Evolutionary conservation across 1,139 yeast genomes (phyloP).

Genomic region (Nakaseomyces uthaithaninus): DNA sequence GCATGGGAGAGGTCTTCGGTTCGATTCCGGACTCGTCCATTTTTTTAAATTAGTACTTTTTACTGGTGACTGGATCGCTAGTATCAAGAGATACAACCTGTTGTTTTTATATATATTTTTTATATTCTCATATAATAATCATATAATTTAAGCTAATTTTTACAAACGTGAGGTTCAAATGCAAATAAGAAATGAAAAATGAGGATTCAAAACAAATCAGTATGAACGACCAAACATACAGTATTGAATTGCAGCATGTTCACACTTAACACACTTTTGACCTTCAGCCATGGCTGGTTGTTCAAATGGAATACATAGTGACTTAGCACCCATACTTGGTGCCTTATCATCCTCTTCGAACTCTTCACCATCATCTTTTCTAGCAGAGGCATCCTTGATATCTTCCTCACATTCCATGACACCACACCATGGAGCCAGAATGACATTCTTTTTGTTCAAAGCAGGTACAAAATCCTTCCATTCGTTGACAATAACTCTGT

Average conservation of each 20-base stretch:
- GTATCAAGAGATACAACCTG: not conserved
- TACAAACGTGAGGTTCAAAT: conserved; percentile 3
- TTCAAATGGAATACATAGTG: conserved; percentile 90
- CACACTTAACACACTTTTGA: conserved; percentile 85
- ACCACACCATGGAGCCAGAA: conserved; percentile 97
- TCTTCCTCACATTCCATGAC: conserved; percentile 90
- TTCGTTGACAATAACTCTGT: conserved; percentile 68
- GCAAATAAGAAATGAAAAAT: not conserved
- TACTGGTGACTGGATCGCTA: not conserved
- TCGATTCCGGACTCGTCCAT: conserved; percentile 87
- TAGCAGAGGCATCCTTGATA: conserved; percentile 86
- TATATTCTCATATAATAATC: not conserved
- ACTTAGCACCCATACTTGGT: conserved; percentile 99
- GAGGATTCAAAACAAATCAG: conserved; percentile 30
- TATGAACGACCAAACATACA: conserved; percentile 97
- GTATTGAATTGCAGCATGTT: conserved; percentile 61
- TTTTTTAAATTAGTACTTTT: conserved; percentile 14
- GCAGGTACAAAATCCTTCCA: conserved; percentile 93
- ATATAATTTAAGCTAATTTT: not conserved
- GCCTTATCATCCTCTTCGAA: conserved; percentile 91
- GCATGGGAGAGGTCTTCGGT: conserved; percentile 89
- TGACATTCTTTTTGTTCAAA: conserved; percentile 82
- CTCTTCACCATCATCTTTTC: conserved; percentile 68
- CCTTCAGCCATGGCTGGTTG: conserved; percentile 76
- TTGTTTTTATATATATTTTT: not conserved